Evolutionary conservation across 1,284 basidiomycete species (phyloP).

Genomic region (Chalciporus sp.): DNA sequence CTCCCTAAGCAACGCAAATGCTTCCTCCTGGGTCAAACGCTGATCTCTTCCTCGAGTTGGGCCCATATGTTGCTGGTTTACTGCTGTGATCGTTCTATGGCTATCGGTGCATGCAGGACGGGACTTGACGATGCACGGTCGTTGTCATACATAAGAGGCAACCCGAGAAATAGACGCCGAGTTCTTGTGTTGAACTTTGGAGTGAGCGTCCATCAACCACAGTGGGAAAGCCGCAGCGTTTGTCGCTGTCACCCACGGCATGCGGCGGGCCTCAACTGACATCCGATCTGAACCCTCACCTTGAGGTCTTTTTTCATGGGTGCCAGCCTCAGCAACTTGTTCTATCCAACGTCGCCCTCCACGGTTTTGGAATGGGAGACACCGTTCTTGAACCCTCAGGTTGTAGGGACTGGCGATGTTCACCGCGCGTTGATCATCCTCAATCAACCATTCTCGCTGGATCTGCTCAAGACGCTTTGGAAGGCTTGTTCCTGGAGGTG

Average conservation of each 20-base stretch:
- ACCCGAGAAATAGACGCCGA: background rate
- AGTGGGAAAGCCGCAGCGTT: background rate
- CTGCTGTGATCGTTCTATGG: slow-evolving; percentile 1
- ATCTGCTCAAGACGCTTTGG: slow-evolving; percentile 75
- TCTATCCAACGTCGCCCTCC: background rate
- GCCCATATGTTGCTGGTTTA: slow-evolving; percentile 25
- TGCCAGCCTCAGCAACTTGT: slow-evolving; percentile 1
- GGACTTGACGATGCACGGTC: background rate
- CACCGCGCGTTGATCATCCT: slow-evolving; percentile 76
- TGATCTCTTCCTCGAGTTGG: slow-evolving; percentile 23
- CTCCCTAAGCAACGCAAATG: slow-evolving; percentile 21
- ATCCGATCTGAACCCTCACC: no score
- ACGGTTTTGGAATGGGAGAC: slow-evolving; percentile 34
- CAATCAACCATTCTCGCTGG: slow-evolving; percentile 80
- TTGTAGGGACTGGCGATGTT: slow-evolving; percentile 2
- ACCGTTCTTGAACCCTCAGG: slow-evolving; percentile 39
- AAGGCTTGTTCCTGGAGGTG: slow-evolving; percentile 58
- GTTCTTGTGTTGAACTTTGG: background rate
- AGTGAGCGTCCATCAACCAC: background rate
- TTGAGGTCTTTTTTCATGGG: background rate
- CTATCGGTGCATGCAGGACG: slow-evolving; percentile 7
- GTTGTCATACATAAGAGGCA: slow-evolving; percentile 21
- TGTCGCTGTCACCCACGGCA: background rate
- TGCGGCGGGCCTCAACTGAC: no score
- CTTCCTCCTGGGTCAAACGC: slow-evolving; percentile 19